Conservation (phyloP, 768 basidiomycete species). For the Plicaturopsis crispa region DNA sequence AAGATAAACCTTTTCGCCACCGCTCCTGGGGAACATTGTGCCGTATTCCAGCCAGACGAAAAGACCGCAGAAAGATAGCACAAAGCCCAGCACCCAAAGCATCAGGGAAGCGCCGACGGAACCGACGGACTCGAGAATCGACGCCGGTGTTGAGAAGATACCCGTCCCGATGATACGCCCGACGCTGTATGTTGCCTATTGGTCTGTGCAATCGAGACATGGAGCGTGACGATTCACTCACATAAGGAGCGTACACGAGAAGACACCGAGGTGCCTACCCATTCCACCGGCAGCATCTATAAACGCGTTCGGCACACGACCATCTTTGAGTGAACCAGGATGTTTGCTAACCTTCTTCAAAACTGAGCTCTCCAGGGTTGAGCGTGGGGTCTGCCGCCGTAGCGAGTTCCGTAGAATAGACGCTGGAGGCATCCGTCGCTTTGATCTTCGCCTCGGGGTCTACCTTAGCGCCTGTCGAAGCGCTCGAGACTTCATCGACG, state of each 20-base stretch:
- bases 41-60: constrained; percentile 62
- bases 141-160: constrained; percentile 30
- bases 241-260: constrained; percentile 51
- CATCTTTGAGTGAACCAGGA: not conserved
- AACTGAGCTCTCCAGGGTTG: constrained; percentile 36
- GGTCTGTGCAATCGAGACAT: too few species aligned
- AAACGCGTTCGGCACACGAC: not conserved
- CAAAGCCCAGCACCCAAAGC: constrained; percentile 57
- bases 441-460: too few species aligned
- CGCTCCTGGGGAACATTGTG: constrained; percentile 55
- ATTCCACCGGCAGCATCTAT: constrained; percentile 47
- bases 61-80: constrained; percentile 49
- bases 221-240: too few species aligned
- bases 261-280: constrained; percentile 49
- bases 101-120: constrained; percentile 54
- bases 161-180: constrained; percentile 56
- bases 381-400: constrained; percentile 12
- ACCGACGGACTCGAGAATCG: constrained; percentile 36
- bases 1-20: constrained; percentile 58
- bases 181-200: too few species aligned
- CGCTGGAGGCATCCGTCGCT: constrained; percentile 41
- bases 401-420: constrained; percentile 32
- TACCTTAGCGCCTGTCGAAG: too few species aligned
- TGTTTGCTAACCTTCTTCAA: constrained; percentile 36
- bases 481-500: too few species aligned